Evolutionary conservation across 495 filamentous ascomycete species (phyloP).

Genomic region (Podospora fimiseda): DNA sequence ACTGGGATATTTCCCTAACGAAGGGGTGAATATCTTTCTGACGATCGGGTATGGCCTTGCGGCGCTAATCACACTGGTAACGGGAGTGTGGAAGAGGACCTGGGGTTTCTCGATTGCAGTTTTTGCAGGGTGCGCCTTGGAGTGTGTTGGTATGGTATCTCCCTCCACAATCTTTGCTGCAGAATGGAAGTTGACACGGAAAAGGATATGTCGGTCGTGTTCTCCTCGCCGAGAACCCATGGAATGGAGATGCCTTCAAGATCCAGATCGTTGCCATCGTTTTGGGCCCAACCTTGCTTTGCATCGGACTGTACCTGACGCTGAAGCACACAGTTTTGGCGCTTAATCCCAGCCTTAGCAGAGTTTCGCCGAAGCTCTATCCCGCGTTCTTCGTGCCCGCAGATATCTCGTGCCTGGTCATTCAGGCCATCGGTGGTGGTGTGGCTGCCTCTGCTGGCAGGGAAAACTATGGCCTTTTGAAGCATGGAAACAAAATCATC

Average conservation of each 20-base stretch:
- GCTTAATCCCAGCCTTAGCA: slow-evolving; percentile 47
- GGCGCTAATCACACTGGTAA: slow-evolving; percentile 38
- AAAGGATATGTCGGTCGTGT: slow-evolving; percentile 54
- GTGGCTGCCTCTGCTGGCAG: slow-evolving; percentile 48
- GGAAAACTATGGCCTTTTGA: slow-evolving; percentile 28
- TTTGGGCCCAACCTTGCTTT: slow-evolving; percentile 59
- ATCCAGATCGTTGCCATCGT: slow-evolving; percentile 63
- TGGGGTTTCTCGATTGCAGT: slow-evolving; percentile 55
- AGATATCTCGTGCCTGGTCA: slow-evolving; percentile 56
- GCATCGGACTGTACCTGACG: slow-evolving; percentile 60
- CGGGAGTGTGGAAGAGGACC: slow-evolving; percentile 56
- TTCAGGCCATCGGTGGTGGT: slow-evolving; percentile 62
- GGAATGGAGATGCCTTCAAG: slow-evolving; percentile 52
- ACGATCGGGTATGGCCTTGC: slow-evolving; percentile 49
- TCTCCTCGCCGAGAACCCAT: slow-evolving; percentile 54
- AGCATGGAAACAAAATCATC: slow-evolving; percentile 56
- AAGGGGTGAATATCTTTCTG: slow-evolving; percentile 58
- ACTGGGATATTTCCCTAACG: slow-evolving; percentile 61
- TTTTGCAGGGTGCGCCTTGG: slow-evolving; percentile 38
- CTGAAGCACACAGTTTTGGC: slow-evolving; percentile 54
- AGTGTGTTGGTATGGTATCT: slow-evolving; percentile 34
- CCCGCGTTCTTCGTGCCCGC: slow-evolving; percentile 60
- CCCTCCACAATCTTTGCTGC: no score
- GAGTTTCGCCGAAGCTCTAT: slow-evolving; percentile 52
- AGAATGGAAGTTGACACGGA: no score